These are phyloP conservation scores for Globisporangium cystogenes DNA, from an alignment of 352 stramenopile genomes.

Conservation along the genomic window DNA sequence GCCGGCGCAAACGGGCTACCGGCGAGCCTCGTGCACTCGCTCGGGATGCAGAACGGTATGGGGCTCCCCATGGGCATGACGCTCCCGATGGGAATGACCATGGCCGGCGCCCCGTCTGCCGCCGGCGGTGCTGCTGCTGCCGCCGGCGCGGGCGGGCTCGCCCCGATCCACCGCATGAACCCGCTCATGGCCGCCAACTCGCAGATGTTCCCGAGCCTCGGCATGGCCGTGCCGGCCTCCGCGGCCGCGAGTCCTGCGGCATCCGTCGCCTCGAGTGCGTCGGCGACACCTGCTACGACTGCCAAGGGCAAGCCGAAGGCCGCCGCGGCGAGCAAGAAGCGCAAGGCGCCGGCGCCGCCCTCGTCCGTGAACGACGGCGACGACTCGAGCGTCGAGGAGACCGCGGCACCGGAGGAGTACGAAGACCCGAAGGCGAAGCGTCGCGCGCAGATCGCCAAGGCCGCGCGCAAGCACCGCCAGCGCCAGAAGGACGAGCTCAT, in stretches of 20 bases:
- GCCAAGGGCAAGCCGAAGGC: slow-evolving; percentile 48
- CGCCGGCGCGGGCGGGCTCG: slow-evolving; percentile 26
- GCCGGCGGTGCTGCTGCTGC: background rate
- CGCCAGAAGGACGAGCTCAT: slow-evolving; percentile 87
- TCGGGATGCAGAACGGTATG: slow-evolving; percentile 41
- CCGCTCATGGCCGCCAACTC: slow-evolving; percentile 56
- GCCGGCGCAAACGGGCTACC: slow-evolving; percentile 17
- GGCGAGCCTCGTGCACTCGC: slow-evolving; percentile 26
- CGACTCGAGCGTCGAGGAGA: slow-evolving; percentile 44
- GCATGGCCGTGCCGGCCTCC: slow-evolving; percentile 14
- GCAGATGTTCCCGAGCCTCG: slow-evolving; percentile 60
- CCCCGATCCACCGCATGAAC: slow-evolving; percentile 72
- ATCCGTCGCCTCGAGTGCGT: slow-evolving; percentile 10
- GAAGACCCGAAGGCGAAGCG: slow-evolving; percentile 84
- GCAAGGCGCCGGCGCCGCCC: slow-evolving; percentile 44
- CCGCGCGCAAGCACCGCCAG: slow-evolving; percentile 82
- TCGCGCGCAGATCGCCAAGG: slow-evolving; percentile 85
- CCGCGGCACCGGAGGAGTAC: slow-evolving; percentile 69
- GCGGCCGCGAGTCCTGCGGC: slow-evolving; percentile 12
- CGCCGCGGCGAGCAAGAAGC: slow-evolving; percentile 58
- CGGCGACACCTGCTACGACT: slow-evolving; percentile 14
- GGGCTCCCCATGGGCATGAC: slow-evolving; percentile 16
- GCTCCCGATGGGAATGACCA: slow-evolving; percentile 44
- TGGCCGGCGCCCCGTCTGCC: slow-evolving; percentile 17
- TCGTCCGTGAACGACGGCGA: slow-evolving; percentile 33